Percentiles rank a stretch among this genome's conserved stretches.
Evolutionary conservation across 106 monocot species (phyloP).

Genomic region (Acorus gramineus): DNA sequence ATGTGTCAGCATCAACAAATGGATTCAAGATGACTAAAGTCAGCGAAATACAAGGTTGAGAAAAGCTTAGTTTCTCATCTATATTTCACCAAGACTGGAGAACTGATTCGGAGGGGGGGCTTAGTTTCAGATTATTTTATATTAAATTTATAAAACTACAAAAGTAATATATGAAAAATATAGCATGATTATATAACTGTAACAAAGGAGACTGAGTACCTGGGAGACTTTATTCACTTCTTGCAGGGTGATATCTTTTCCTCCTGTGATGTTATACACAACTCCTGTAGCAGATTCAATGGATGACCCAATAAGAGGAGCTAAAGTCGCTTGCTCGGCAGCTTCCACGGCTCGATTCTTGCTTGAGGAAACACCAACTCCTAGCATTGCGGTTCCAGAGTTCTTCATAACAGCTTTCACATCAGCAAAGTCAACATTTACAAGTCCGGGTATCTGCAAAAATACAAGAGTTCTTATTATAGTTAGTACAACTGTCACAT

Average conservation of each 20-base stretch:
- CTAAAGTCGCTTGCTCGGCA: slow-evolving; percentile 21
- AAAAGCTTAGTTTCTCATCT: no score
- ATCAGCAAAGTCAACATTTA: slow-evolving; percentile 33
- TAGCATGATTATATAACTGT: no score
- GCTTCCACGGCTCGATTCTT: slow-evolving; percentile 29
- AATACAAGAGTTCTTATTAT: not conserved
- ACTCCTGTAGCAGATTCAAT: slow-evolving; percentile 26
- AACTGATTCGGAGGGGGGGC: no score
- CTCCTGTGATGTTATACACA: slow-evolving; percentile 27
- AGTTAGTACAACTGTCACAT: no score
- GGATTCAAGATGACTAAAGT: no score
- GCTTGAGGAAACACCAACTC: slow-evolving; percentile 22
- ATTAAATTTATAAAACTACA: no score
- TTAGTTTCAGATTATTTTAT: no score
- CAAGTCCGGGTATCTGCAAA: slow-evolving; percentile 25
- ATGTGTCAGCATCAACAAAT: no score
- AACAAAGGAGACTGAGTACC: slow-evolving; percentile 2
- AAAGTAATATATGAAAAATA: no score
- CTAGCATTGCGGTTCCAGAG: slow-evolving; percentile 29
- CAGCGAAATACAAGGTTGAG: no score
- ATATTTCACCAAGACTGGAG: no score
- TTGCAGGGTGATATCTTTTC: slow-evolving; percentile 25
- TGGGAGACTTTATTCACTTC: slow-evolving; percentile 26
- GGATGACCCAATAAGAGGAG: slow-evolving; percentile 21
- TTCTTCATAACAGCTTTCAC: slow-evolving; percentile 28